These are phyloP conservation scores for Tetracentron sinense DNA, from an alignment of 164 flowering plant genomes.

Conservation along the genomic window DNA sequence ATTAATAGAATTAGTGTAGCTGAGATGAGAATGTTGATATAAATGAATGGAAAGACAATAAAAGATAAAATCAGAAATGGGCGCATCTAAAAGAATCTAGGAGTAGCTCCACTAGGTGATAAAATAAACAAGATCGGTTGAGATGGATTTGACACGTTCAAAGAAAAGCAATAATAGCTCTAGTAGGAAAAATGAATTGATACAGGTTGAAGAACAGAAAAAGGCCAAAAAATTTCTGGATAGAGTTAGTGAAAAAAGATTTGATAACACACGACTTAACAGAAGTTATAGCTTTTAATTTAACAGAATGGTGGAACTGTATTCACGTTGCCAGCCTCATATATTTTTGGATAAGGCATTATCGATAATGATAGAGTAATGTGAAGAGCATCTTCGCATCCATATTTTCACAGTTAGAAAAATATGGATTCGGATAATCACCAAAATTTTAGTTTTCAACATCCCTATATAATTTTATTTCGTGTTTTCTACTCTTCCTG, in stretches of 20 bases:
- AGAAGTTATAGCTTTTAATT: neutral
- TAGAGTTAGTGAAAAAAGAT: neutral
- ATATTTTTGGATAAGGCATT: too few species aligned
- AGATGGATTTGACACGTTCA: neutral
- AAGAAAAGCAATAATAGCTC: neutral
- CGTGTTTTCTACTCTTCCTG: too few species aligned
- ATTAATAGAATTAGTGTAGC: neutral
- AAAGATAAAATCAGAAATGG: neutral
- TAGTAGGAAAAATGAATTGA: neutral
- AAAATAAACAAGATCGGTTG: too few species aligned
- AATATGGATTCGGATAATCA: too few species aligned
- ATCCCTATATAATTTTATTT: too few species aligned
- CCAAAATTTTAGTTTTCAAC: too few species aligned
- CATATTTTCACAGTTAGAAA: too few species aligned
- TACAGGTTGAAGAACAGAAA: neutral
- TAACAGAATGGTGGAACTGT: neutral
- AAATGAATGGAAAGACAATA: neutral
- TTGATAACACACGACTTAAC: too few species aligned
- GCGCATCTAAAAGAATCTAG: neutral
- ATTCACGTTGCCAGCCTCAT: too few species aligned
- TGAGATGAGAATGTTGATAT: neutral
- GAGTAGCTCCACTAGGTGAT: neutral
- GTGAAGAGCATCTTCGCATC: too few species aligned
- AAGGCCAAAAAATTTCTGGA: neutral
- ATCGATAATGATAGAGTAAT: too few species aligned